phyloP scores from a whole-genome alignment of 140 eudicot genomes.

The Erigeron philadelphicus region DNA sequence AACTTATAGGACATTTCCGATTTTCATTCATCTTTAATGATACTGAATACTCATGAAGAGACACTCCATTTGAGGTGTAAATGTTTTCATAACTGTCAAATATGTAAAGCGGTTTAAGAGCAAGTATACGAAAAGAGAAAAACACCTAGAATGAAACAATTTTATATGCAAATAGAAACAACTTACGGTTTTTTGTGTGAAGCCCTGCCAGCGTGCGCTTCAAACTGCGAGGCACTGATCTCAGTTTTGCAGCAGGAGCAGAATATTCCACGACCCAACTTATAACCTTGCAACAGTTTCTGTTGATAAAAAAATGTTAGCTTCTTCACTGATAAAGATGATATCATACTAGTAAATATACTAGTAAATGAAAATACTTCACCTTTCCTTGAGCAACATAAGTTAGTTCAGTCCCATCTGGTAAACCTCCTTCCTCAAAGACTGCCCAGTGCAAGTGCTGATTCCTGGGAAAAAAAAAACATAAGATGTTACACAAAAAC shows the following conservation, averaged over 20 bases:
- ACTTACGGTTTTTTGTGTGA: slow-evolving; percentile 87
- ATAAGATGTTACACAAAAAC: slow-evolving; percentile 21
- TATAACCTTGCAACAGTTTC: slow-evolving; percentile 78
- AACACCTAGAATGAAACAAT: neutral
- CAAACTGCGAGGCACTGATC: slow-evolving; percentile 86
- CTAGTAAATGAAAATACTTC: neutral
- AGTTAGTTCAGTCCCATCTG: slow-evolving; percentile 82
- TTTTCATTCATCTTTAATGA: slow-evolving; percentile 42
- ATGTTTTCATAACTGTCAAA: slow-evolving; percentile 46
- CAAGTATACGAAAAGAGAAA: neutral
- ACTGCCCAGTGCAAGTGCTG: slow-evolving; percentile 69
- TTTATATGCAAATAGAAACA: neutral
- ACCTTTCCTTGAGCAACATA: slow-evolving; percentile 84
- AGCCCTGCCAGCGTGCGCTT: slow-evolving; percentile 97
- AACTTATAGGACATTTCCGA: slow-evolving; percentile 36
- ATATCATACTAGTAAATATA: neutral
- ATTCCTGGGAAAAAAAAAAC: slow-evolving; percentile 51
- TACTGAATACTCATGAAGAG: slow-evolving; percentile 81
- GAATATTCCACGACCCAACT: slow-evolving; percentile 61
- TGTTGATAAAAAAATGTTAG: slow-evolving; percentile 29
- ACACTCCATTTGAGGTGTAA: slow-evolving; percentile 89
- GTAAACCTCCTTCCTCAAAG: slow-evolving; percentile 77
- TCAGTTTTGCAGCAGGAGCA: slow-evolving; percentile 70
- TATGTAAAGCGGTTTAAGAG: neutral
- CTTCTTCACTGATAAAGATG: neutral